Evolutionary conservation across 768 basidiomycete genomes (phyloP).

Genomic region (Leccinum subtestaceum): DNA sequence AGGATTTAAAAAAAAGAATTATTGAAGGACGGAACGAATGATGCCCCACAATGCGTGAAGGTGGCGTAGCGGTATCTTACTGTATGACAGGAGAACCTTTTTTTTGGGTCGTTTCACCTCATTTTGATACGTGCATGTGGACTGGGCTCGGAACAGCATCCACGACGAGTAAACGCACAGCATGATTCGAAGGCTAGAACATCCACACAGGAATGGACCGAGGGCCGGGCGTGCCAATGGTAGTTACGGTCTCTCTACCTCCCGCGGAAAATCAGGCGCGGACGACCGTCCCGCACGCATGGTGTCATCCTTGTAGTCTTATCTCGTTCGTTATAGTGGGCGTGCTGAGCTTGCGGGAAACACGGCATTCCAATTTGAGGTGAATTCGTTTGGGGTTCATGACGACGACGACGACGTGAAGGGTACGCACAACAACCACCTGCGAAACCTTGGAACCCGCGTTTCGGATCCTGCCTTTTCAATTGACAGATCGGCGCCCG

Average conservation of each 20-base stretch:
- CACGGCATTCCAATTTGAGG: constrained; percentile 1
- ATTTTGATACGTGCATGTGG: background rate
- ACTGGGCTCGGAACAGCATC: constrained; percentile 2
- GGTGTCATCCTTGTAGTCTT: background rate
- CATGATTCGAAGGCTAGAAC: background rate
- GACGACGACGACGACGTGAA: background rate
- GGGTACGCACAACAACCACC: background rate
- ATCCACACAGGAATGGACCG: background rate
- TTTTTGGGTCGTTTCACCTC: background rate
- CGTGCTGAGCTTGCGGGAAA: background rate
- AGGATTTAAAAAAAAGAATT: background rate
- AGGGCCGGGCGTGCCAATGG: background rate
- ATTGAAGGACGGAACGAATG: background rate
- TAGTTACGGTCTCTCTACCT: background rate
- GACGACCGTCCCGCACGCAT: background rate
- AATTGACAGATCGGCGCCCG: background rate
- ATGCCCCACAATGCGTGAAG: background rate
- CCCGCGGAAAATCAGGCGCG: constrained; percentile 2
- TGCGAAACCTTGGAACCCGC: background rate
- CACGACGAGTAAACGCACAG: background rate
- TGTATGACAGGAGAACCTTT: constrained; percentile 8
- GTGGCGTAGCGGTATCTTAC: constrained; percentile 1
- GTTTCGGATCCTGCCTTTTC: background rate
- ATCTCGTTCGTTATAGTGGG: background rate
- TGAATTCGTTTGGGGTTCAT: background rate